Conservation (phyloP, 108 stramenopile species). For the Aurantiochytrium sp. region DNA sequence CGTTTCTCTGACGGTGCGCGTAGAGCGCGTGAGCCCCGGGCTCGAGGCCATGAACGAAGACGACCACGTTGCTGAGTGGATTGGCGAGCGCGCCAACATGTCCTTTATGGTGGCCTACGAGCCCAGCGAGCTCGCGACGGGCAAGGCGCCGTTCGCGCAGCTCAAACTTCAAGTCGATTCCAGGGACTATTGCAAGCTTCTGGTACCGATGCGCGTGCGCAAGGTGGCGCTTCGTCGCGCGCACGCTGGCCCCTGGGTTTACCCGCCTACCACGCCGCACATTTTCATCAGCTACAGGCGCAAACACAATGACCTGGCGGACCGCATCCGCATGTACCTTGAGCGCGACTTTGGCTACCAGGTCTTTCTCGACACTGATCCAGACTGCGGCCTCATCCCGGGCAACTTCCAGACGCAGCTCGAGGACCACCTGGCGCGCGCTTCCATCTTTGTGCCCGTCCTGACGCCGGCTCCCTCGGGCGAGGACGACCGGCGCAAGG, state of each 20-base stretch:
- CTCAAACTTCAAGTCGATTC: background rate
- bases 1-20: background rate
- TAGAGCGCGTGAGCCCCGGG: background rate
- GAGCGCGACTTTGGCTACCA: background rate
- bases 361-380: background rate
- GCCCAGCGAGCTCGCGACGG: background rate
- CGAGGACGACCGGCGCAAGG: background rate
- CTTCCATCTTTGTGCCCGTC: background rate
- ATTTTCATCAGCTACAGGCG: constrained; percentile 8
- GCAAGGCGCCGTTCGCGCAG: background rate
- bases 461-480: background rate
- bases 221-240: background rate
- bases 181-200: background rate
- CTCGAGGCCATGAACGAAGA: background rate
- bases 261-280: background rate
- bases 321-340: background rate
- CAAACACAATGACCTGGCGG: background rate
- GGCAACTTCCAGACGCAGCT: background rate
- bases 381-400: background rate
- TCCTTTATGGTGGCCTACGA: background rate
- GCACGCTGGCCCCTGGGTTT: background rate
- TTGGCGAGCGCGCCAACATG: background rate
- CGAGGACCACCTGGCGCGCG: background rate
- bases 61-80: background rate
- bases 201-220: background rate